Evolutionary conservation across 1,284 basidiomycete genomes (phyloP).

Genomic region (Cryptococcus neoformans): DNA sequence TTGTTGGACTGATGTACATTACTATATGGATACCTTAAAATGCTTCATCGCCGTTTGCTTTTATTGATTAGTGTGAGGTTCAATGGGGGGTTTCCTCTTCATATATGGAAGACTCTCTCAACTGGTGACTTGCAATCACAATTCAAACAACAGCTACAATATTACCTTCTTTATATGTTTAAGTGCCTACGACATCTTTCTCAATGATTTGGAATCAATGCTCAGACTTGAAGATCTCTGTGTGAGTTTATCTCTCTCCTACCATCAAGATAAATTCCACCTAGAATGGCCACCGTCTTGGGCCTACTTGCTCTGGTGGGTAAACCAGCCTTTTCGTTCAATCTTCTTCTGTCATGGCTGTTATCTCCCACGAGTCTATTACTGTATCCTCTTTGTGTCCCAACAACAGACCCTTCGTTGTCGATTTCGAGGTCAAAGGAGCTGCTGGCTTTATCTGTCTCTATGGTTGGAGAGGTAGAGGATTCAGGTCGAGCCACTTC

Average conservation of each 20-base stretch:
- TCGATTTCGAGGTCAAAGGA: not conserved
- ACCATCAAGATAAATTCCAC: slow-evolving; percentile 14
- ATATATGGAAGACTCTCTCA: too few species aligned
- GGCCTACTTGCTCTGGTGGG: not conserved
- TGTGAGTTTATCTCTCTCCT: slow-evolving; percentile 4
- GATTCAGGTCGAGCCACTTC: slow-evolving; percentile 7
- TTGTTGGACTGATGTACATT: too few species aligned
- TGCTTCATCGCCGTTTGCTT: too few species aligned
- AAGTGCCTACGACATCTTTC: not conserved
- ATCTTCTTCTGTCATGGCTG: not conserved
- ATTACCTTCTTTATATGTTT: too few species aligned
- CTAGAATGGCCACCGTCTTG: slow-evolving; percentile 10
- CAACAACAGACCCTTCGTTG: not conserved
- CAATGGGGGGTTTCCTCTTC: too few species aligned
- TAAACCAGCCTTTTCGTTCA: not conserved
- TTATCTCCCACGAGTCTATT: not conserved
- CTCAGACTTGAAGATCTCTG: slow-evolving; percentile 5
- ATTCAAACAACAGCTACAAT: too few species aligned
- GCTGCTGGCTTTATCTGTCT: not conserved
- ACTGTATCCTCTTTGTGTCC: not conserved
- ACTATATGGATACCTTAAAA: too few species aligned
- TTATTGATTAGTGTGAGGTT: too few species aligned
- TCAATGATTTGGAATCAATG: not conserved
- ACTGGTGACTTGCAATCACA: too few species aligned
- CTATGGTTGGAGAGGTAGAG: slow-evolving; percentile 1